Conservation (phyloP, 306 rosid species). For the Vigna angularis region DNA sequence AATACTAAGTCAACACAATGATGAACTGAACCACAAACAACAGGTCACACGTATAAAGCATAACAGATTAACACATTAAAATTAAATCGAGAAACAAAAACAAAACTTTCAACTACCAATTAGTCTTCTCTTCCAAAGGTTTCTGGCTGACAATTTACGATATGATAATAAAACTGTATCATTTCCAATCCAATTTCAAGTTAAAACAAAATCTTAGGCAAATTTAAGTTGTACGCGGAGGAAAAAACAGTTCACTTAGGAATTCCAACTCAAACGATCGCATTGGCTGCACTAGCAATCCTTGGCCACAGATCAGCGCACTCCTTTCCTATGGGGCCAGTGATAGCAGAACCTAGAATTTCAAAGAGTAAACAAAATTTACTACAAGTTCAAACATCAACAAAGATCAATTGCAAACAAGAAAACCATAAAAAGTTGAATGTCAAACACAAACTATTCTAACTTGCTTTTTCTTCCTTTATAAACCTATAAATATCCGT, state of each 20-base stretch:
- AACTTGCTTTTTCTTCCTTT: no score
- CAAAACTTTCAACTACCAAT: background rate
- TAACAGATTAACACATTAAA: background rate
- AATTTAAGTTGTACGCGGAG: background rate
- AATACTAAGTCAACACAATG: background rate
- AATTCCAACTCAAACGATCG: slow-evolving; percentile 60
- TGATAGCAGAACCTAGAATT: slow-evolving; percentile 78
- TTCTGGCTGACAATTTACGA: background rate
- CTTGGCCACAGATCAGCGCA: slow-evolving; percentile 98
- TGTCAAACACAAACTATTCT: background rate
- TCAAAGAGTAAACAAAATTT: background rate
- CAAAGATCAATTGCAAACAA: background rate
- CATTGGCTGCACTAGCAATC: slow-evolving; percentile 95
- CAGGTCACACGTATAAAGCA: background rate
- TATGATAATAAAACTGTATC: background rate
- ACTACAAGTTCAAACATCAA: background rate
- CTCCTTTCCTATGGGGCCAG: slow-evolving; percentile 91
- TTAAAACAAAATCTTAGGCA: slow-evolving; percentile 31
- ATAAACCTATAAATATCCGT: background rate
- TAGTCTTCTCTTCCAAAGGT: slow-evolving; percentile 17
- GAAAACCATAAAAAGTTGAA: background rate
- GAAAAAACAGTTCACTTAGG: background rate
- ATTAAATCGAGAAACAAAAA: background rate
- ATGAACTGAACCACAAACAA: no score
- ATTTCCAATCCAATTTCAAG: slow-evolving; percentile 3